Evolutionary conservation across 2,329 filamentous ascomycete species (phyloP), one percentile per base, ranked within the genome.

Genomic region (Byssochlamys sp.): DNA sequence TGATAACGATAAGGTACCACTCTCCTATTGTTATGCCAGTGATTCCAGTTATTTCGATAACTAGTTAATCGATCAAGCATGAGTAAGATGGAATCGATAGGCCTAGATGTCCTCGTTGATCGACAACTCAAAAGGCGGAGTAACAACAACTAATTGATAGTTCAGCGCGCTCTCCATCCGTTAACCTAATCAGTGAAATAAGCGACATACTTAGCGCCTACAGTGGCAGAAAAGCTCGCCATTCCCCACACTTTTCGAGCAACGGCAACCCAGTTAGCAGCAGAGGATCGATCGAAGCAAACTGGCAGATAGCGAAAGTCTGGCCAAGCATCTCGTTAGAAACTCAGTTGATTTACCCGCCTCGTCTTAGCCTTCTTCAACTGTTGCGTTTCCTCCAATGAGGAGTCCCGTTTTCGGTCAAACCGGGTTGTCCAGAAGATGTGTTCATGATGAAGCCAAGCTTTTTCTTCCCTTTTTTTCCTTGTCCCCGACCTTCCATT

Each of bases 291-390:
- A 39, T 29, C 35, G 35, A 10, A 39, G 35, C 14, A 11, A 5
- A 10, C 5, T 31, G 29, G 6, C 2, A 4, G 12, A 33, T 10
- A 33, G 31, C 9, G 12, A 7, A 33, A 33, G 31, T 33, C 31
- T 33, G 12, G 12, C 31, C 6, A 33, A 11, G 31, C 12, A 19
- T 14, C 35, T 45, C 1, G 12, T n/a, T n/a, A 6, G 12, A 45
- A 56, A 53, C 59, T 61, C 61, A 52, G 53, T 31, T 53, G 56
- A 54, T 59, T 66, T 58, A 35, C 66, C 64, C 56, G 57, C 62
- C 60, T 62, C 31, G 64, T 66, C 55, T 54, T 67, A 66, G 49
- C 24, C 12, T 27, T 14, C 9, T 19, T 19, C 19, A 19, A 28
- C 3, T 14, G 65, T 58, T 57, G 24, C 11, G 26, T 49, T 56